Conservation (phyloP, 192 early-diverging fungal species). For the Podila verticillata region DNA sequence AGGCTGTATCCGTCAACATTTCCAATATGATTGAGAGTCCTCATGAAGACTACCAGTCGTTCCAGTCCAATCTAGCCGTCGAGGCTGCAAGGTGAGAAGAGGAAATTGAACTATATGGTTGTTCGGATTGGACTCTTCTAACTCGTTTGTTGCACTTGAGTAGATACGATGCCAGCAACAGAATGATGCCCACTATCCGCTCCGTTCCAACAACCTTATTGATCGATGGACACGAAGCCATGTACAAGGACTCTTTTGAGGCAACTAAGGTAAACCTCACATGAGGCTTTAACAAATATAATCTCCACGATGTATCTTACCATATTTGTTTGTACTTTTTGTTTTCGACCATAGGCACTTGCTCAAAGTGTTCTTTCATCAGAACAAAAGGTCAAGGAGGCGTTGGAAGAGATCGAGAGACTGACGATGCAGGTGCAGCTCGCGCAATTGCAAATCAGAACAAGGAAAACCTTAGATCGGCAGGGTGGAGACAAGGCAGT, state of each 20-base stretch:
- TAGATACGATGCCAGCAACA: conserved; percentile 26
- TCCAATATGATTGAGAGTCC: conserved; percentile 52
- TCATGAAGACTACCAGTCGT: conserved; percentile 49
- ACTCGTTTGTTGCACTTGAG: too few relatives aligned
- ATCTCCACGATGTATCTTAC: neutral
- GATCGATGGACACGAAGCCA: conserved; percentile 44
- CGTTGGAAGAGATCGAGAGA: conserved; percentile 29
- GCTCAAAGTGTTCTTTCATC: conserved; percentile 25
- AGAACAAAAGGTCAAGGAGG: conserved; percentile 19
- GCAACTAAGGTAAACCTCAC: conserved; percentile 21
- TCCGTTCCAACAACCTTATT: conserved; percentile 11
- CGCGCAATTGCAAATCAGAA: neutral
- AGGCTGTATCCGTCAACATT: conserved; percentile 18
- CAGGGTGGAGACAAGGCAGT: neutral
- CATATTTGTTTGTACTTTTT: neutral
- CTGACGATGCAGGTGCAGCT: conserved; percentile 24
- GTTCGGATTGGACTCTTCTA: too few relatives aligned
- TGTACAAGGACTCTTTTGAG: conserved; percentile 44
- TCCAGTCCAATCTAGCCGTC: conserved; percentile 43
- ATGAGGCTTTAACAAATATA: neutral
- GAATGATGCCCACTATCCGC: conserved; percentile 36
- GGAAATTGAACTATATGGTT: too few relatives aligned
- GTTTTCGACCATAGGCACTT: conserved; percentile 10
- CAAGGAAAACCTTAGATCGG: neutral
- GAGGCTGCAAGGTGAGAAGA: conserved; percentile 23